Evolutionary conservation across 1,139 yeast genomes (phyloP), one percentile per base, ranked within the genome.

Genomic region (Hansenula sp.): DNA sequence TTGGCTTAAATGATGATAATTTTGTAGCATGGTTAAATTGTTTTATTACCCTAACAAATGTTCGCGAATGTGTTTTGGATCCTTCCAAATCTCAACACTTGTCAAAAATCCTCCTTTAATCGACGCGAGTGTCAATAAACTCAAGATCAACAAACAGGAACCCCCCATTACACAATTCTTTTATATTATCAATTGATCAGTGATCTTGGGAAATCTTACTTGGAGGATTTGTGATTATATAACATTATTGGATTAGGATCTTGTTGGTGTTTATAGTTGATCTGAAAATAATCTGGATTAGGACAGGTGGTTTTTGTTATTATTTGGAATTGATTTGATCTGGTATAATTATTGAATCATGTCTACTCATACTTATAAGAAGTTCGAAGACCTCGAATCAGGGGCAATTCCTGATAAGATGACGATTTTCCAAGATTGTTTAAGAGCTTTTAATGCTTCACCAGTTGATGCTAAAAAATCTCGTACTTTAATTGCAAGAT

Each of bases 361-460:
- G 93, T 85, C 96, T 41, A 81, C 94, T 41, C 80, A 75, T 61
- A 75, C 88, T 37, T 88, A 88, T 68, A 90, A 88, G 71, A 87
- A 86, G 70, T 80, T 77, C 68, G 96, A 89, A 64, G 90, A 87
- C 62, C 66, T 80, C 48, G 85, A 77, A 53, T 70, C 81, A 45
- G 84, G 82, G 43, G 67, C 70, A 28, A 65, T 77, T 52, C 94
- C 96, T 48, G 99, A 93, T 68, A 90, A 90, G 69, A 93, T 93
- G 98, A 85, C 96, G 11, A 93, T 94, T 53, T 91, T 87, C 66
- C 99, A 93, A 69, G 96, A 91, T 65, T 91, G 98, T 71, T 73
- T 89, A 58, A 88, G 88, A 56, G 93, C 88, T 51, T 94, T 93
- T 77, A 91, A 91, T 70, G 89, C 93, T 52, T 78, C 95, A 37